Base-by-base conservation (phyloP, 352 stramenopile species). In the Phytophthora hybrid region DNA sequence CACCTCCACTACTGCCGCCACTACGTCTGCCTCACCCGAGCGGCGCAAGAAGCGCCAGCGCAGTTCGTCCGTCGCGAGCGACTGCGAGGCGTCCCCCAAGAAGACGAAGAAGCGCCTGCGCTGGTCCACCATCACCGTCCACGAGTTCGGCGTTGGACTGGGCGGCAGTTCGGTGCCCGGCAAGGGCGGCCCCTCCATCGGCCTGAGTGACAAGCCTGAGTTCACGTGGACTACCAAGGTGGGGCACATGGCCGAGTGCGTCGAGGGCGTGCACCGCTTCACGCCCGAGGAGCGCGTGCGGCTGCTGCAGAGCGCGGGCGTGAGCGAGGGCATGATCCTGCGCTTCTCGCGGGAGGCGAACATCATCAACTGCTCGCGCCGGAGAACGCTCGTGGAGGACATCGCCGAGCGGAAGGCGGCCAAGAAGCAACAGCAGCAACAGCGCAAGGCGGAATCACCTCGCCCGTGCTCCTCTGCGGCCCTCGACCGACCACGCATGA, bases 141-240 rank as follows among this genome's bases (percentile, higher is more conserved):
- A 91, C 69, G 83, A 91, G 78, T 89, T 91, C 64, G 81, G 81
- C 46, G 70, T 90, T 10, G 81, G 79, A 0, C 65, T 92, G 26
- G 84, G 84, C 51, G 82, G 81, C 31, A 90, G 82, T 54, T 77
- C 82, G 10, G 81, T 92, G 58, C 83, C 84, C 18, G 83, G 74
- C 65, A 85, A 87, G 53, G 84, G 82, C 26, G 84, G 84, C 1
- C 84, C 84, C 21, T 85, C 82, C 37, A 89, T 92, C 66, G 84
- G 84, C 4, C 75, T 92, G n/a, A 56, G 77, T 3, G 80, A 89
- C 64, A 72, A 59, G 14, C 80, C 80, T 41, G 85, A 91, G 74
- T 90, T 90, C 69, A 91, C 82, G 34, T 89, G 82, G 81, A 92
- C 80, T n/a, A 93, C 79, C 32, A 88, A 79, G 46, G 83, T 91